Evolutionary conservation across 345 rosid species (phyloP).

Genomic region (Trapa bicornis): DNA sequence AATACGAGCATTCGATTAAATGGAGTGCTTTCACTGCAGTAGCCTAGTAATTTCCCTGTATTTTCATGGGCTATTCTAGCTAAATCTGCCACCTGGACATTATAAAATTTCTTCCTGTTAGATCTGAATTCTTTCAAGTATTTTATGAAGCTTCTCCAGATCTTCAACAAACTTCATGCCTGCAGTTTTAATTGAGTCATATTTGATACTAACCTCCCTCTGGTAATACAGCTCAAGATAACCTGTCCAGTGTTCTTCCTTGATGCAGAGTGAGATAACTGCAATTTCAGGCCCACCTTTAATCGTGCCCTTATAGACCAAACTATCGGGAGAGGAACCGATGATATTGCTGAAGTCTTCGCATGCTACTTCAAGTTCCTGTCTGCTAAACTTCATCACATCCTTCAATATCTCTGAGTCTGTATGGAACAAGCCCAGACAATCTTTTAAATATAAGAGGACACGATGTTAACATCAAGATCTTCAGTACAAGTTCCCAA

Average conservation of each 20-base stretch:
- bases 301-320: conserved; percentile 82
- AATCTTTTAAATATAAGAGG: neutral
- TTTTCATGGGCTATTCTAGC: conserved; percentile 81
- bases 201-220: conserved; percentile 44
- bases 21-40: conserved; percentile 70
- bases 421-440: conserved; percentile 15
- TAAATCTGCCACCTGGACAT: conserved; percentile 83
- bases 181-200: conserved; percentile 5
- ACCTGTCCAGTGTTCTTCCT: conserved; percentile 89
- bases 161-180: conserved; percentile 5
- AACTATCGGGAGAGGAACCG: conserved; percentile 86
- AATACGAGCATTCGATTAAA: conserved; percentile 91
- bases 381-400: conserved; percentile 69
- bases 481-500: conserved; percentile 20
- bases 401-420: conserved; percentile 82
- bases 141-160: neutral
- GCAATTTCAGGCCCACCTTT: conserved; percentile 96
- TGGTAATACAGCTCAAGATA: conserved; percentile 89
- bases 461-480: neutral
- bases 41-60: conserved; percentile 71
- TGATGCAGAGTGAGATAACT: conserved; percentile 73
- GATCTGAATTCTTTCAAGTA: too few species aligned
- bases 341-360: conserved; percentile 99
- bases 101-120: conserved; percentile 2
- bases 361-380: conserved; percentile 95